A percentile compares a stretch with the other conserved stretches of the same genome.
Conservation (phyloP, 305 asterid genomes). For the Solanum hybrid region DNA sequence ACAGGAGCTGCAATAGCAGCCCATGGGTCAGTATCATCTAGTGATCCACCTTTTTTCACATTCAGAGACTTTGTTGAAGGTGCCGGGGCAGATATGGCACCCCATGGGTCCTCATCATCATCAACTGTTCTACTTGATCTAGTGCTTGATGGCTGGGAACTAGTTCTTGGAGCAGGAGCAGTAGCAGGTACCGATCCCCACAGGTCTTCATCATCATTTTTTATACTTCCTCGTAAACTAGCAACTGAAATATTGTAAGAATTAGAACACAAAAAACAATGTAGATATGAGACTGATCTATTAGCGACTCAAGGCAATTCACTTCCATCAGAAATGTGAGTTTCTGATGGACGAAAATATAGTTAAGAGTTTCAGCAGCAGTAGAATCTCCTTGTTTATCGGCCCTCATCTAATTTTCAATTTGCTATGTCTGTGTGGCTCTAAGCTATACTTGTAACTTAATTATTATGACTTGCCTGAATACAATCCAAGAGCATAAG, state of each 20-base stretch:
- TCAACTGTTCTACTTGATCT: background rate
- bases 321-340: background rate
- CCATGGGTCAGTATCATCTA: slow-evolving; percentile 57
- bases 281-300: background rate
- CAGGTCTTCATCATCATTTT: slow-evolving; percentile 42
- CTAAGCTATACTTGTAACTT: background rate
- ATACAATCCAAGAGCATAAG: background rate
- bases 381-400: background rate
- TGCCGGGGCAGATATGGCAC: slow-evolving; percentile 5
- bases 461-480: background rate
- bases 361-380: background rate
- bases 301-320: background rate
- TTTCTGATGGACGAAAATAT: background rate
- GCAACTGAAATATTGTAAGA: slow-evolving; percentile 35
- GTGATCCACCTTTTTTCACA: background rate
- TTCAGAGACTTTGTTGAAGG: background rate
- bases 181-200: slow-evolving; percentile 39
- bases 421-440: background rate
- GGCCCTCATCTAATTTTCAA: background rate
- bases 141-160: slow-evolving; percentile 4
- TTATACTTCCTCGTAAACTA: slow-evolving; percentile 43
- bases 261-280: background rate
- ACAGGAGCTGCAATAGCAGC: slow-evolving; percentile 37
- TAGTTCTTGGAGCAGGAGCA: slow-evolving; percentile 28
- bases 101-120: slow-evolving; percentile 2